A percentile compares a stretch with the other conserved stretches of the same genome.
Evolutionary conservation across 2,329 filamentous ascomycete genomes (phyloP).

Genomic region (Ophiostoma fasciatum): DNA sequence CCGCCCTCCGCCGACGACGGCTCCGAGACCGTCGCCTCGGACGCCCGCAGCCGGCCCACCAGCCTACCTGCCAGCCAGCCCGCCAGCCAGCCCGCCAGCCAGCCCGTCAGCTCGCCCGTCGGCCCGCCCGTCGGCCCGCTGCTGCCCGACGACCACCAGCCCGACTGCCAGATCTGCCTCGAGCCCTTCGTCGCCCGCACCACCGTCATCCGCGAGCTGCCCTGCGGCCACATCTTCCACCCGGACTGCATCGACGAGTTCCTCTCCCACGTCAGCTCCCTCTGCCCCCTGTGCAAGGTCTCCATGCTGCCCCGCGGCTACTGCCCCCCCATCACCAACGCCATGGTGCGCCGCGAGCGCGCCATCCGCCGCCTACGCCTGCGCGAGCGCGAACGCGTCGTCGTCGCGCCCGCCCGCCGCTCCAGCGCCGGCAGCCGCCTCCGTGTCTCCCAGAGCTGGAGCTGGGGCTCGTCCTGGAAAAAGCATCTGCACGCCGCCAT

Average conservation of each 20-base stretch:
- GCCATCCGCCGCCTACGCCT: constrained; percentile 47
- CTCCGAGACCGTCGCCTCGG: too few species aligned
- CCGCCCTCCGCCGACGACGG: constrained; percentile 21
- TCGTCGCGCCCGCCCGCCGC: too few species aligned
- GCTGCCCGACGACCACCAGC: constrained; percentile 34
- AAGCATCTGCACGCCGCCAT: constrained; percentile 10
- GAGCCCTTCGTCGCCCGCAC: constrained; percentile 57
- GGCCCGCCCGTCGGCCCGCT: constrained; percentile 51
- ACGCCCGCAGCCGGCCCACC: too few species aligned
- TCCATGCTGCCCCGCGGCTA: constrained; percentile 58
- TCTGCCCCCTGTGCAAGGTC: constrained; percentile 85
- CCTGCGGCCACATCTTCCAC: constrained; percentile 88
- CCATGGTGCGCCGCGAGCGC: constrained; percentile 72
- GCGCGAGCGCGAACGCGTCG: constrained; percentile 39
- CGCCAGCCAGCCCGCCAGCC: too few species aligned
- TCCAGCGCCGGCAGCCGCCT: too few species aligned
- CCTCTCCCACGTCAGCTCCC: constrained; percentile 59
- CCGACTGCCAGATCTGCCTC: constrained; percentile 80
- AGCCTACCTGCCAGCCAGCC: too few species aligned
- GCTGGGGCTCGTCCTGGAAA: constrained; percentile 12
- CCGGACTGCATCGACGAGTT: constrained; percentile 83
- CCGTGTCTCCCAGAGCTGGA: too few species aligned
- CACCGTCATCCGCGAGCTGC: constrained; percentile 68
- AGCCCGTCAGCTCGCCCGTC: constrained; percentile 64
- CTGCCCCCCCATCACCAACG: constrained; percentile 61